Conservation (phyloP, 2,329 filamentous ascomycete genomes). For the Macrophomina phaseolina region DNA sequence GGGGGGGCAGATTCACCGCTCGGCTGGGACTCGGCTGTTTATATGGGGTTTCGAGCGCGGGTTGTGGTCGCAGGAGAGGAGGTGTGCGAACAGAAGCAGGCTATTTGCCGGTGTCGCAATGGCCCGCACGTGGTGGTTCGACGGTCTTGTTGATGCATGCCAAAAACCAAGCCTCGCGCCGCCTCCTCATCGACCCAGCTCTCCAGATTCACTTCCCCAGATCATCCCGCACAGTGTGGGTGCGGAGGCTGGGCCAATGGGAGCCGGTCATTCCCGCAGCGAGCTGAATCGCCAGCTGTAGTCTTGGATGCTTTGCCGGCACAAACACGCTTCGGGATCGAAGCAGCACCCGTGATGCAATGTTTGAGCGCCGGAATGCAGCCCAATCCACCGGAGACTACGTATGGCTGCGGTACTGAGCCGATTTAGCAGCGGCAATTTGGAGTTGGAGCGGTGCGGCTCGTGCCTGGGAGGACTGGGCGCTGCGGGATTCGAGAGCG, state of each 20-base stretch:
- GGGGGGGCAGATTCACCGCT: not conserved
- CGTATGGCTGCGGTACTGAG: not conserved
- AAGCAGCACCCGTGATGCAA: not conserved
- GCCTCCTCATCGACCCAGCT: not conserved
- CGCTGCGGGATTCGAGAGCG: not conserved
- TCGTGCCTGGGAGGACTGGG: not conserved
- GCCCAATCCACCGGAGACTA: constrained; percentile 10
- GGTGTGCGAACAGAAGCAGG: not conserved
- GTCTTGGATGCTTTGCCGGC: not conserved
- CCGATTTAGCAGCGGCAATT: not conserved
- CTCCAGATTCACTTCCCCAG: constrained; percentile 21
- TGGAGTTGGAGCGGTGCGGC: not conserved
- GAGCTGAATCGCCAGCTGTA: not conserved
- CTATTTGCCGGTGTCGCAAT: not conserved
- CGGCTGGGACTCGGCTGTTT: not conserved
- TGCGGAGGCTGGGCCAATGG: constrained; percentile 6
- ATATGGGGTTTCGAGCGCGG: not conserved
- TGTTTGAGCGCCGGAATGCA: not conserved
- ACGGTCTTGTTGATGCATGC: not conserved
- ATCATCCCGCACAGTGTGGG: constrained; percentile 10
- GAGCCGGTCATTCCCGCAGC: not conserved
- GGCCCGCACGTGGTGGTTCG: constrained; percentile 5
- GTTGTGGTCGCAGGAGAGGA: not conserved
- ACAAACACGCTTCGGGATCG: not conserved
- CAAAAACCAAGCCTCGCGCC: not conserved